A percentile compares a stretch with the other conserved stretches of the same genome.
Evolutionary conservation across 441 rosid species (phyloP).

Genomic region (Aquilaria agallochum): DNA sequence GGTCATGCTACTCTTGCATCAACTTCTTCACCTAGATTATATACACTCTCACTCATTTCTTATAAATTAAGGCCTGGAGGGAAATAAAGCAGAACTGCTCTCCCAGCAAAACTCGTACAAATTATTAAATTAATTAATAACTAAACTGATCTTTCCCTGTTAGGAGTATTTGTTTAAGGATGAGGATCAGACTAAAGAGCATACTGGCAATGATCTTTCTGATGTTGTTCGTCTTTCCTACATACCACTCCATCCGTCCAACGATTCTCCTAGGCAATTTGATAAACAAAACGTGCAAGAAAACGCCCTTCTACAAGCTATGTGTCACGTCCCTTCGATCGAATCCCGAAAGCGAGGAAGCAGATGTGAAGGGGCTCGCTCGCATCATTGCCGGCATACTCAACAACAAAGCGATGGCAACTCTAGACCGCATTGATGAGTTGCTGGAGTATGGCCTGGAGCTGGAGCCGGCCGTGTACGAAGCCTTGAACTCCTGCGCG

Average conservation of each 20-base stretch:
- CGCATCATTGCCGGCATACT: constrained; percentile 18
- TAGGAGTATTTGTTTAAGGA: neutral
- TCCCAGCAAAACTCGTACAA: no score
- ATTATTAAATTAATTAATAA: no score
- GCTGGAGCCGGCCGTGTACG: constrained; percentile 6
- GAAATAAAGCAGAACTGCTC: no score
- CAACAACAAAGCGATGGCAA: constrained; percentile 13
- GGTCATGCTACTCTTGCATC: no score
- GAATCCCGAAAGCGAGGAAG: constrained; percentile 20
- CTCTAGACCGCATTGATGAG: constrained; percentile 14
- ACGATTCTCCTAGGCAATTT: constrained; percentile 9
- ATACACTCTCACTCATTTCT: no score
- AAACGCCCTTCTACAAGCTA: constrained; percentile 27
- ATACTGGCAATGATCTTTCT: neutral
- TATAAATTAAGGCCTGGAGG: no score
- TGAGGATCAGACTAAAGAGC: neutral
- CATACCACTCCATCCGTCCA: neutral
- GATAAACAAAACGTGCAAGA: constrained; percentile 27
- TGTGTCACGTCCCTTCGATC: constrained; percentile 15
- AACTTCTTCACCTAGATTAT: no score
- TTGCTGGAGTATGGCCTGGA: constrained; percentile 11
- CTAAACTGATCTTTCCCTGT: no score
- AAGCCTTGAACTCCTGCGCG: constrained; percentile 20
- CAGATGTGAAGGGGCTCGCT: constrained; percentile 23
- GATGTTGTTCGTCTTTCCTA: neutral